phyloP scores from a whole-genome alignment of 495 filamentous ascomycete species.

The Aspergillus wentii region DNA sequence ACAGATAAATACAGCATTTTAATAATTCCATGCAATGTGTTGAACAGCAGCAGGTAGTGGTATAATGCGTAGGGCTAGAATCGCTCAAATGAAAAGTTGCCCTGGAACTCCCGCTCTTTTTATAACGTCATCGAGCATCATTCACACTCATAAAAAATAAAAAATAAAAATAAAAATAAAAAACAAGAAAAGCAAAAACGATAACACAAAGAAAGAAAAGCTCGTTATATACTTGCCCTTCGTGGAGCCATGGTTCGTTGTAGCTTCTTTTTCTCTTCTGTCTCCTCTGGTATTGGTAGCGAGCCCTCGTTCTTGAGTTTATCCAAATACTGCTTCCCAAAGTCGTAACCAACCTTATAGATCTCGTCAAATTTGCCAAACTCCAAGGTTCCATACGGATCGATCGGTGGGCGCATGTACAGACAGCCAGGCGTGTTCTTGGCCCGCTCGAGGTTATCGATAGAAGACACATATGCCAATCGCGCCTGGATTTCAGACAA shows the following conservation, averaged over 20 bases:
- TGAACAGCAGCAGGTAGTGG: too few relatives aligned
- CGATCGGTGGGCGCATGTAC: constrained; percentile 94
- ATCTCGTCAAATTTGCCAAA: constrained; percentile 98
- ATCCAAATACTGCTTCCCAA: constrained; percentile 72
- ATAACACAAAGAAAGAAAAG: neutral
- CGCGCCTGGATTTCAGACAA: constrained; percentile 93
- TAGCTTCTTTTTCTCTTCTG: constrained; percentile 82
- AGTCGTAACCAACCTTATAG: constrained; percentile 80
- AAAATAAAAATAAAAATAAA: too few relatives aligned
- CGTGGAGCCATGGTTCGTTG: constrained; percentile 91
- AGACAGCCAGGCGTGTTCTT: constrained; percentile 83
- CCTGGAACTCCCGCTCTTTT: too few relatives aligned
- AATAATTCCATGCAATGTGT: too few relatives aligned
- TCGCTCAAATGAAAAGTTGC: too few relatives aligned
- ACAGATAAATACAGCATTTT: too few relatives aligned
- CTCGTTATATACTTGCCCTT: constrained; percentile 71
- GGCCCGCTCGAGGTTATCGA: constrained; percentile 89
- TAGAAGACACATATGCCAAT: constrained; percentile 87
- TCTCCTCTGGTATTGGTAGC: constrained; percentile 60
- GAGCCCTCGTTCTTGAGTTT: constrained; percentile 70
- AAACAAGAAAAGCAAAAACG: neutral
- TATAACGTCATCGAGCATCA: too few relatives aligned
- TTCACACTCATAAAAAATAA: too few relatives aligned
- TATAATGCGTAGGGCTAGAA: too few relatives aligned
- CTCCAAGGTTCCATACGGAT: constrained; percentile 88